phyloP scores from a whole-genome alignment of 345 rosid genomes.

The Lumnitzera racemosa region DNA sequence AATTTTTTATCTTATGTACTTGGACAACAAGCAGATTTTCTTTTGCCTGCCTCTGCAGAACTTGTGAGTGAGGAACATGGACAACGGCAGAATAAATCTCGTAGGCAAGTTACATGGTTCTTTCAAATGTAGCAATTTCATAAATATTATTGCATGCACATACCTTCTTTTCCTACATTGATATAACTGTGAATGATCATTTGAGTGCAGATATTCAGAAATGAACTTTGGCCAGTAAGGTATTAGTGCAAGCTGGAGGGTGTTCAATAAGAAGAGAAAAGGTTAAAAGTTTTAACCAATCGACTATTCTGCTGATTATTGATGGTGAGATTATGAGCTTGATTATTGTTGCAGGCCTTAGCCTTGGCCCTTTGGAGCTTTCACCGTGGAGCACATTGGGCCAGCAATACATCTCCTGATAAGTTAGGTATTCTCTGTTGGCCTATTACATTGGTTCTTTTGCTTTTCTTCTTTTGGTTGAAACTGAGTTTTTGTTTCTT shows the following conservation, averaged over 20 bases:
- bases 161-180: not conserved
- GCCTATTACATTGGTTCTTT: not conserved
- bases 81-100: conserved; percentile 19
- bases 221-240: conserved; percentile 72
- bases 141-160: too few relatives aligned
- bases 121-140: not conserved
- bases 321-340: conserved; percentile 19
- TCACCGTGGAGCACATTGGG: conserved; percentile 56
- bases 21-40: not conserved
- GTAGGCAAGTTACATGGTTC: conserved; percentile 9
- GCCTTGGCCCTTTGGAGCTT: conserved; percentile 48
- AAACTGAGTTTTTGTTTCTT: too few relatives aligned
- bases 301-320: conserved; percentile 12
- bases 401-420: conserved; percentile 33
- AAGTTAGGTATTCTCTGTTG: conserved; percentile 37
- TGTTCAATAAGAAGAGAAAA: conserved; percentile 30
- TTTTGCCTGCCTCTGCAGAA: conserved; percentile 25
- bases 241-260: conserved; percentile 21
- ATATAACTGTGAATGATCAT: conserved; percentile 1
- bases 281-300: conserved; percentile 22
- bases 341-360: conserved; percentile 37
- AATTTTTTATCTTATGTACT: not conserved
- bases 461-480: too few relatives aligned
- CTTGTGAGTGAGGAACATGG: conserved; percentile 27
- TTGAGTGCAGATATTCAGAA: conserved; percentile 51